A percentile compares a stretch with the other conserved stretches of the same genome.
These are phyloP conservation scores for Penicillium brevicompactum DNA, from an alignment of 2,329 filamentous ascomycete genomes.

Conservation along the genomic window DNA sequence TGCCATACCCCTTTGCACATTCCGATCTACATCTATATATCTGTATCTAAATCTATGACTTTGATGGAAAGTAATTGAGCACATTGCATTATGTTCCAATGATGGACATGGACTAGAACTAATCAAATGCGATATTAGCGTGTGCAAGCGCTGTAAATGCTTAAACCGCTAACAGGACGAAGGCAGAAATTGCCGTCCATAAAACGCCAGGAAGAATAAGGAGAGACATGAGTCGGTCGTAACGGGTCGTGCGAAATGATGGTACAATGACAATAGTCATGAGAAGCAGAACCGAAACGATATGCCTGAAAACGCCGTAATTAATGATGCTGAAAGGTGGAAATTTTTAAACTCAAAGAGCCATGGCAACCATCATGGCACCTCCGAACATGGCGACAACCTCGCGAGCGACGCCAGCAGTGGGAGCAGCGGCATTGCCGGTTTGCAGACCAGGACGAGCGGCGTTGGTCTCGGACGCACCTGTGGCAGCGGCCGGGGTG, in stretches of 20 bases:
- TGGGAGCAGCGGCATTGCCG: constrained; percentile 31
- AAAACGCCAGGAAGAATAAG: constrained; percentile 12
- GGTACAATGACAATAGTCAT: constrained; percentile 22
- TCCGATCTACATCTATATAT: not conserved
- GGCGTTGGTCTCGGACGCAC: constrained; percentile 22
- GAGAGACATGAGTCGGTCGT: constrained; percentile 25
- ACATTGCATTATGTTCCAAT: constrained; percentile 6
- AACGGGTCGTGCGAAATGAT: constrained; percentile 20
- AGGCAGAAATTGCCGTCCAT: not conserved
- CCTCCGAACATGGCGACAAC: constrained; percentile 44
- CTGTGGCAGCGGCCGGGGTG: constrained; percentile 32
- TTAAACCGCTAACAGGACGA: not conserved
- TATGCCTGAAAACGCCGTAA: constrained; percentile 8
- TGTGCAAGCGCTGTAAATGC: constrained; percentile 10
- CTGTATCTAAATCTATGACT: not conserved
- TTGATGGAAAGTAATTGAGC: not conserved
- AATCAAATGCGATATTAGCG: constrained; percentile 11
- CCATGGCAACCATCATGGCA: constrained; percentile 43
- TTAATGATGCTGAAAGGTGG: not conserved
- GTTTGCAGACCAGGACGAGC: constrained; percentile 44
- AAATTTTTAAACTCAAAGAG: constrained; percentile 28
- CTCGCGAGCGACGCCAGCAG: constrained; percentile 34
- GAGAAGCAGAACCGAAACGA: constrained; percentile 16
- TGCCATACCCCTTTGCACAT: constrained; percentile 2
- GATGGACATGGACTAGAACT: constrained; percentile 7